phyloP scores from a whole-genome alignment of 164 flowering plant species.

The Magnolia officinalis region DNA sequence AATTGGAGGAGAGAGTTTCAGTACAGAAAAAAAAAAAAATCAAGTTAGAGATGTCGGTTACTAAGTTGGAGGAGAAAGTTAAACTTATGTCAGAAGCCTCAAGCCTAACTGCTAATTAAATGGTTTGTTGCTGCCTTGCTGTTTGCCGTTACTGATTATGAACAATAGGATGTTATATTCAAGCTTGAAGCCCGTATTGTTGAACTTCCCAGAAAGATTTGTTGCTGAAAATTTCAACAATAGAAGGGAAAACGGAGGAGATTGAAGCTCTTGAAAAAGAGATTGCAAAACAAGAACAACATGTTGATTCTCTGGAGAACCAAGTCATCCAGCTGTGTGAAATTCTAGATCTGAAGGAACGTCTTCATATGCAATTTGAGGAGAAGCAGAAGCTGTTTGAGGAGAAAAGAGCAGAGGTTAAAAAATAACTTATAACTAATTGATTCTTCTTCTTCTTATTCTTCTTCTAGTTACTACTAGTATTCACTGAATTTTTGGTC shows the following conservation, averaged over 20 bases:
- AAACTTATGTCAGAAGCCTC: constrained; percentile 39
- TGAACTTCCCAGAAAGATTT: constrained; percentile 64
- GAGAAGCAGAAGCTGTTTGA: constrained; percentile 59
- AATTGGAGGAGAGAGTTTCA: background rate
- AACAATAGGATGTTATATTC: constrained; percentile 1
- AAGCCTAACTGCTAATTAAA: constrained; percentile 50
- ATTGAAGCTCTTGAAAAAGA: constrained; percentile 27
- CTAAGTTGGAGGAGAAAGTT: constrained; percentile 51
- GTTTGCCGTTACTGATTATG: background rate
- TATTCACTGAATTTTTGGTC: background rate
- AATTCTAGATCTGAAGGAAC: constrained; percentile 60
- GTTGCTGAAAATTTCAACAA: constrained; percentile 44
- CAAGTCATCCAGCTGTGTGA: constrained; percentile 46
- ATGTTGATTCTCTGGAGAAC: constrained; percentile 46
- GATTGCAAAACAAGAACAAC: constrained; percentile 38
- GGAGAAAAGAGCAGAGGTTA: constrained; percentile 62
- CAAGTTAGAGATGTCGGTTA: constrained; percentile 48
- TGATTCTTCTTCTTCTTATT: background rate
- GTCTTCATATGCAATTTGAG: constrained; percentile 38
- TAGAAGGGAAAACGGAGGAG: constrained; percentile 50
- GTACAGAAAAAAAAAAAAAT: constrained; percentile 36
- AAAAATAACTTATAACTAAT: background rate
- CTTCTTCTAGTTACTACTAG: background rate
- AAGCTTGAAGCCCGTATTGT: constrained; percentile 16
- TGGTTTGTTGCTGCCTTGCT: constrained; percentile 42